Conservation (phyloP, 31 red algal species). For the Porphyra umbilicalis region DNA sequence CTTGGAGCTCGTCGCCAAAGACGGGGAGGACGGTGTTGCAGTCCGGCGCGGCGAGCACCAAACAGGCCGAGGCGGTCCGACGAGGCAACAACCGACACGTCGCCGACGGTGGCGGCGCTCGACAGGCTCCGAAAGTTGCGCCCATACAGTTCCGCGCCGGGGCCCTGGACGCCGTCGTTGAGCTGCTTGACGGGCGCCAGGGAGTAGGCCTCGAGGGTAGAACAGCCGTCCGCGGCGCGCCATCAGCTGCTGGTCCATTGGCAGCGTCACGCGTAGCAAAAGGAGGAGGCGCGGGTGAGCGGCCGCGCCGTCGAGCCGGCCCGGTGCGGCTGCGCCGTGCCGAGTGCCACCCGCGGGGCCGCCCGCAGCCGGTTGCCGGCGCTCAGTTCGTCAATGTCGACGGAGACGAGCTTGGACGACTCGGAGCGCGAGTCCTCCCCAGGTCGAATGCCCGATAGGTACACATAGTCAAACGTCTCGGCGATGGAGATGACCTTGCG, state of each 20-base stretch:
- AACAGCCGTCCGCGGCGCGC: slow-evolving; percentile 20
- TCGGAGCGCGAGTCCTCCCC: slow-evolving; percentile 8
- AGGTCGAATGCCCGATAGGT: slow-evolving; percentile 48
- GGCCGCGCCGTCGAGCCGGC: neutral
- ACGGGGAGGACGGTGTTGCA: slow-evolving; percentile 1
- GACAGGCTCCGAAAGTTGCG: slow-evolving; percentile 26
- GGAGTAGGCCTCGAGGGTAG: slow-evolving; percentile 21
- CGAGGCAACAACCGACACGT: slow-evolving; percentile 22
- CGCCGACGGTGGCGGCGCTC: slow-evolving; percentile 21
- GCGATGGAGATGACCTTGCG: slow-evolving; percentile 40
- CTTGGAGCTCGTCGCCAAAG: slow-evolving; percentile 10
- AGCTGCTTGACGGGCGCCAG: slow-evolving; percentile 49
- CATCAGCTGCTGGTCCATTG: slow-evolving; percentile 19
- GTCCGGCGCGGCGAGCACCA: slow-evolving; percentile 38
- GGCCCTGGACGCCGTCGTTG: neutral
- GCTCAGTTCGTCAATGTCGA: slow-evolving; percentile 37
- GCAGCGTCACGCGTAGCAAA: slow-evolving; percentile 48
- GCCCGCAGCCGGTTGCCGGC: slow-evolving; percentile 23
- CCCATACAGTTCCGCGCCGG: slow-evolving; percentile 20
- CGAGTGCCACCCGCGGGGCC: slow-evolving; percentile 14
- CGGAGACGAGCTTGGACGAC: slow-evolving; percentile 34
- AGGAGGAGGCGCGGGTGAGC: neutral
- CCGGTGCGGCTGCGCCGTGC: slow-evolving; percentile 14
- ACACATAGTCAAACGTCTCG: slow-evolving; percentile 58
- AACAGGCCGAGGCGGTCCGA: slow-evolving; percentile 53